These are phyloP conservation scores for Phytophthora fragariaefolia DNA, from an alignment of 352 stramenopile genomes.

Conservation along the genomic window DNA sequence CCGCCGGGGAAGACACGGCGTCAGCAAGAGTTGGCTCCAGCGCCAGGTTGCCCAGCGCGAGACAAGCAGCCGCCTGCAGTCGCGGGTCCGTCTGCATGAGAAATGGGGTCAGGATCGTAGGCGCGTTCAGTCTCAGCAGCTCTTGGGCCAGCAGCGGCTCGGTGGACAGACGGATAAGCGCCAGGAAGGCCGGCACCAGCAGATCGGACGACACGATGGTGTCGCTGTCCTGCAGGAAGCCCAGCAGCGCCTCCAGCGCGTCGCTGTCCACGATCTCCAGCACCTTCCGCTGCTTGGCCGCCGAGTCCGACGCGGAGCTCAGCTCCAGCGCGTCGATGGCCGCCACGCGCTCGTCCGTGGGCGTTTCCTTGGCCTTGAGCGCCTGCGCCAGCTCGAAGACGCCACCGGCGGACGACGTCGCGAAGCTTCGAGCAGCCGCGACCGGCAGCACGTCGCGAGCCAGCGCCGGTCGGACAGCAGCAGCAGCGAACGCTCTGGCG, in stretches of 20 bases:
- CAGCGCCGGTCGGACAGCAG: background rate
- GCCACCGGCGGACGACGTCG: conserved; percentile 18
- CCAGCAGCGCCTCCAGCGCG: conserved; percentile 49
- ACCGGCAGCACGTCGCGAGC: conserved; percentile 8
- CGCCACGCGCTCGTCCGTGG: conserved; percentile 37
- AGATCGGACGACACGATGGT: conserved; percentile 53
- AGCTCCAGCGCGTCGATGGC: conserved; percentile 47
- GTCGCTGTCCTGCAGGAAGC: conserved; percentile 60
- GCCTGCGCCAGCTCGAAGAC: conserved; percentile 38
- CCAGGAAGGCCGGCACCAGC: conserved; percentile 67
- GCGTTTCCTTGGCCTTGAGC: conserved; percentile 47
- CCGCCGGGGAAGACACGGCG: conserved; percentile 37
- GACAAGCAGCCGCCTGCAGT: conserved; percentile 66
- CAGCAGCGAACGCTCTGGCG: background rate
- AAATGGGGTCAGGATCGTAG: conserved; percentile 50
- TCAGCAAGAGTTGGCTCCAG: conserved; percentile 43
- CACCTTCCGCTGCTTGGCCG: conserved; percentile 46
- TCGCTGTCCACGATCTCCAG: conserved; percentile 67
- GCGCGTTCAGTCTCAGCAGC: conserved; percentile 57
- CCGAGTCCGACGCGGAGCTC: conserved; percentile 28
- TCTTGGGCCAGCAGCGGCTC: conserved; percentile 62
- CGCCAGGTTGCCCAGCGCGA: conserved; percentile 71
- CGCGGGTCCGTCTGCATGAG: conserved; percentile 54
- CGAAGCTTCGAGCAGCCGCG: conserved; percentile 16
- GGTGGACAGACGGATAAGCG: conserved; percentile 66